Evolutionary conservation across 495 filamentous ascomycete genomes (phyloP).

Genomic region (Daldinia childiae): DNA sequence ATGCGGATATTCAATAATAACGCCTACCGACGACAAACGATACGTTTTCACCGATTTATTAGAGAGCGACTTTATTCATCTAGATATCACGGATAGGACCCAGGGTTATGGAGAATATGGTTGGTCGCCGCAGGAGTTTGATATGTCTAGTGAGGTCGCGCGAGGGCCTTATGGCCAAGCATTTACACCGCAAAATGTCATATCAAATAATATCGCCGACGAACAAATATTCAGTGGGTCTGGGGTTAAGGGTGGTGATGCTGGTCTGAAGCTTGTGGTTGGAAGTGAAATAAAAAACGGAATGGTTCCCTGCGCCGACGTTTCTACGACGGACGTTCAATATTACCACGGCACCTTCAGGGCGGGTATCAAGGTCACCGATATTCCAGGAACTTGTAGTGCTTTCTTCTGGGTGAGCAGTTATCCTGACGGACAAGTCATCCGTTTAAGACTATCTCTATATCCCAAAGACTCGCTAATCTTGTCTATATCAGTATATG

Average conservation of each 20-base stretch:
- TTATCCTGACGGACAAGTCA: neutral
- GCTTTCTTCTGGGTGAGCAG: conserved; percentile 77
- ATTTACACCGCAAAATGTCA: conserved; percentile 62
- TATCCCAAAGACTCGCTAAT: neutral
- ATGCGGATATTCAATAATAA: conserved; percentile 68
- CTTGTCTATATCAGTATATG: conserved; percentile 62
- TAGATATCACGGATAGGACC: conserved; percentile 60
- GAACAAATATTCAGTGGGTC: conserved; percentile 48
- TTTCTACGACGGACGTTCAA: conserved; percentile 66
- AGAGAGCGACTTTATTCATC: conserved; percentile 73
- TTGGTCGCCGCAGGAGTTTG: conserved; percentile 73
- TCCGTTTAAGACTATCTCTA: neutral
- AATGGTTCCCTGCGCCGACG: conserved; percentile 68
- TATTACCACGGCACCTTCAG: conserved; percentile 73
- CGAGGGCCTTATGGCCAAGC: conserved; percentile 74
- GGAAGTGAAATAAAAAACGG: conserved; percentile 55
- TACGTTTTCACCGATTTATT: conserved; percentile 71
- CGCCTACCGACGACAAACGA: conserved; percentile 50
- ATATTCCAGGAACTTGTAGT: conserved; percentile 70
- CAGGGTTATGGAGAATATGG: conserved; percentile 33
- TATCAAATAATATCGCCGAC: conserved; percentile 60
- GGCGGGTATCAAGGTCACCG: conserved; percentile 69
- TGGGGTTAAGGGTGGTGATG: conserved; percentile 57
- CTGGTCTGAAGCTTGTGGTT: conserved; percentile 70
- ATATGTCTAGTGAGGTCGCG: conserved; percentile 59